Base-by-base conservation (phyloP, 371 early-diverging fungal genomes). In the Haplosporangium sp. region DNA sequence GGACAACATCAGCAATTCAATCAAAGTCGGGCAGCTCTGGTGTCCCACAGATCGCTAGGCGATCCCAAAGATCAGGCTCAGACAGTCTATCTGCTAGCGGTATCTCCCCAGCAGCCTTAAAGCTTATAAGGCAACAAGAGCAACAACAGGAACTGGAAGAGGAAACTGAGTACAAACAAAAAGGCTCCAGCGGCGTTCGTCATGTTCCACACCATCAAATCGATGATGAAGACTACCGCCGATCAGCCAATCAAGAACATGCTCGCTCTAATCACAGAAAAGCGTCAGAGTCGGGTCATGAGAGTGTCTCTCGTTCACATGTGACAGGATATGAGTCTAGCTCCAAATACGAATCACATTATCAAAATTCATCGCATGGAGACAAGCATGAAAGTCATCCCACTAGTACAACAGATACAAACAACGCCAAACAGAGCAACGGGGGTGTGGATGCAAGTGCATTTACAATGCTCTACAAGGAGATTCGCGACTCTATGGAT, bases 401-500 rank as follows among this genome's bases (percentile, higher is more conserved):
- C 2, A 40, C 38, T 2, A 20, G 55, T 20, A 27, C 53, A 0
- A 15, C 66, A 2, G 52, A 61, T 17, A 47, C 44, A 2, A 20
- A 58, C 15, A 53, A 55, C 15, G 19, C 57, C 19, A 61, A 61
- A n/a, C 71, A 67, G 20, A 64, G 65, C 39, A 65, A 38, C 9
- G 47, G 69, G 3, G 74, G 71, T 1, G 72, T 81, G 45, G 75
- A 81, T 53, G 75, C 82, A 4, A 81, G 56, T 59, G 82, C 82
- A 2, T 81, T 81, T 40, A 81, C 82, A 8, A 65, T 62, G 47
- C 69, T 81, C 8, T 81, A 81, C 56, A 81, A 81, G 53, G 82
- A 81, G 50, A 81, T 81, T 59, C 75, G 82, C 6, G 82, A 81
- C 38, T 81, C 82, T 2, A 81, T 81, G 82, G 82, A 81, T 60